These are phyloP conservation scores for Aspergillus ochraceoroseus DNA, from an alignment of 2,329 filamentous ascomycete genomes.

Conservation along the genomic window DNA sequence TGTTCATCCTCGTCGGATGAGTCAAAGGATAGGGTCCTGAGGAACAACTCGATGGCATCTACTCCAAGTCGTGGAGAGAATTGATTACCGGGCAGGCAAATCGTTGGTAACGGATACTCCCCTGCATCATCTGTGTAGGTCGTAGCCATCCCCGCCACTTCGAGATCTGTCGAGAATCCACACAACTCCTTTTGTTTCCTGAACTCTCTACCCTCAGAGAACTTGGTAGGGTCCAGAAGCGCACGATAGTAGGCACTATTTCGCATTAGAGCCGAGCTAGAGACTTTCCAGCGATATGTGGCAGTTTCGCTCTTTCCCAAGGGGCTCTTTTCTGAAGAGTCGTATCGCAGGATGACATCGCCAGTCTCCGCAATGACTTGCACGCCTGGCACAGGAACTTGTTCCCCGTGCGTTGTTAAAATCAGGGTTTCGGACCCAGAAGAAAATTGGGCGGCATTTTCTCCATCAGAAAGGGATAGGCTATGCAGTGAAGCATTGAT, in stretches of 20 bases:
- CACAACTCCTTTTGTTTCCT: constrained; percentile 24
- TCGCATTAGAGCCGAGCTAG: constrained; percentile 28
- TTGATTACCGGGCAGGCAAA: constrained; percentile 27
- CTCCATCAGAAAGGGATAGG: constrained; percentile 5
- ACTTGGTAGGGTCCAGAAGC: constrained; percentile 41
- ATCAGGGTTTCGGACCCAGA: constrained; percentile 1
- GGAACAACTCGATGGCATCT: constrained; percentile 34
- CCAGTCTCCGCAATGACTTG: constrained; percentile 29
- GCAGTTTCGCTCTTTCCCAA: constrained; percentile 6
- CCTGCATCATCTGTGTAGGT: constrained; percentile 1
- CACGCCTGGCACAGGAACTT: constrained; percentile 4
- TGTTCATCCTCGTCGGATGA: constrained; percentile 24
- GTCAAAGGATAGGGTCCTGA: constrained; percentile 29
- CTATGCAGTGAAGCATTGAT: constrained; percentile 7
- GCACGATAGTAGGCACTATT: constrained; percentile 41
- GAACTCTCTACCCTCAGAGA: constrained; percentile 38
- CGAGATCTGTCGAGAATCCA: not conserved
- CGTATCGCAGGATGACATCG: constrained; percentile 38
- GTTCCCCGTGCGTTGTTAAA: not conserved
- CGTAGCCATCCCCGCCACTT: not conserved
- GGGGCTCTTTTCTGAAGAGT: constrained; percentile 9
- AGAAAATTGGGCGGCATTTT: not conserved
- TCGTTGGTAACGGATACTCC: constrained; percentile 22
- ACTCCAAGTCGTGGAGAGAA: constrained; percentile 27
- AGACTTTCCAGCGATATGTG: constrained; percentile 33